phyloP scores from a whole-genome alignment of 768 basidiomycete species.

The Neoboletus subvelutipes region DNA sequence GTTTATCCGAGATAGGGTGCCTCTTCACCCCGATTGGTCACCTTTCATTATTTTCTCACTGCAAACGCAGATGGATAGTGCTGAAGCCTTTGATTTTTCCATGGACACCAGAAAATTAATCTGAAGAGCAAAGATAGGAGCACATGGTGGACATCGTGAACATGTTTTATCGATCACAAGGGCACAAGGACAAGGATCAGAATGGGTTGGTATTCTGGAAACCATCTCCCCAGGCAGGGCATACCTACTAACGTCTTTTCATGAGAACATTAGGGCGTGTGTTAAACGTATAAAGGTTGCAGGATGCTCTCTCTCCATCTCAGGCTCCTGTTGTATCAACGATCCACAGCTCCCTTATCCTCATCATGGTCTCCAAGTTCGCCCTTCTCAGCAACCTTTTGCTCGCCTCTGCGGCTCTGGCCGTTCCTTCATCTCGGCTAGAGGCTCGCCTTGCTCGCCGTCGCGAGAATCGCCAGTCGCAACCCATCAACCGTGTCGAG shows the following conservation, averaged over 20 bases:
- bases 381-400: conserved; percentile 16
- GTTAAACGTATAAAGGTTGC: conserved; percentile 5
- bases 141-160: not conserved
- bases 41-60: conserved; percentile 2
- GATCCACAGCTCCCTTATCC: not conserved
- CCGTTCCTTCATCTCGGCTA: conserved; percentile 14
- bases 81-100: not conserved
- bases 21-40: conserved; percentile 2
- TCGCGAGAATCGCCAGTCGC: conserved; percentile 13
- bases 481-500: conserved; percentile 4
- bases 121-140: not conserved
- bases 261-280: not conserved
- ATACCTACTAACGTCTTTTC: not conserved
- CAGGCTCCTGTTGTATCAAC: not conserved
- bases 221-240: not conserved
- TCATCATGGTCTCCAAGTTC: conserved; percentile 20
- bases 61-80: not conserved
- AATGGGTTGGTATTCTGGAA: not conserved
- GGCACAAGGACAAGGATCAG: not conserved
- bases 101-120: not conserved
- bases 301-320: not conserved
- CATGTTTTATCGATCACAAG: not conserved
- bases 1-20: not conserved
- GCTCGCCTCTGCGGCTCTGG: conserved; percentile 19
- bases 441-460: conserved; percentile 15